Evolutionary conservation across 768 basidiomycete genomes (phyloP).

Genomic region (Agaricus subrufescens): DNA sequence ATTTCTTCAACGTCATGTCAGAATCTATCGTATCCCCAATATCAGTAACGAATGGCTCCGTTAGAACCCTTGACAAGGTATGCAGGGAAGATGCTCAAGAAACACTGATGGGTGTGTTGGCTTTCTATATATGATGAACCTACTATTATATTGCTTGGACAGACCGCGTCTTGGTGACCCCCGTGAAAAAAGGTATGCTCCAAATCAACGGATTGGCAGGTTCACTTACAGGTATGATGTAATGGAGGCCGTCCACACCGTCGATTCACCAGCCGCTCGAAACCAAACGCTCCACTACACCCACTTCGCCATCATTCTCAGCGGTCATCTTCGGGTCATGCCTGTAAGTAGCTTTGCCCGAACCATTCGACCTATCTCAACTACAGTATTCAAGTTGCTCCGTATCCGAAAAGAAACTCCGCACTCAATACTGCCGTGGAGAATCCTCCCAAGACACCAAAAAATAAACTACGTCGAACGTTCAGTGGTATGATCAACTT

Average conservation of each 20-base stretch:
- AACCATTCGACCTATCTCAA: not conserved
- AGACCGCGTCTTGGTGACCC: slow-evolving; percentile 11
- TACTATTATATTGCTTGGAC: not conserved
- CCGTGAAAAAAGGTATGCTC: slow-evolving; percentile 8
- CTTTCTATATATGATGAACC: not conserved
- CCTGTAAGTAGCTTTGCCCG: not conserved
- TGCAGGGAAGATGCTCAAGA: not conserved
- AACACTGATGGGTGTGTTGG: slow-evolving; percentile 9
- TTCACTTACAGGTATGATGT: not conserved
- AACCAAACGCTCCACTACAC: not conserved
- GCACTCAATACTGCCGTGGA: not conserved
- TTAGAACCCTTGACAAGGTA: not conserved
- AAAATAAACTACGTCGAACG: slow-evolving; percentile 3
- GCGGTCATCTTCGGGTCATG: not conserved
- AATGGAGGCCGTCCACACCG: not conserved
- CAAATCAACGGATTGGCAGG: not conserved
- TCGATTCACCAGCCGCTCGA: slow-evolving; percentile 3
- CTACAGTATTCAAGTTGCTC: not conserved
- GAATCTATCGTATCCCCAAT: too few relatives aligned
- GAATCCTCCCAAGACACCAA: slow-evolving; percentile 1
- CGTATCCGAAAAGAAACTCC: slow-evolving; percentile 6
- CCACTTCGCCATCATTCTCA: slow-evolving; percentile 6
- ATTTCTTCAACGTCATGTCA: too few relatives aligned
- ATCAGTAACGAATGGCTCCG: too few relatives aligned
- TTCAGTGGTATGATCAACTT: slow-evolving; percentile 1